phyloP scores from a whole-genome alignment of 192 early-diverging fungal species.

The Umbelopsis ramanniana region DNA sequence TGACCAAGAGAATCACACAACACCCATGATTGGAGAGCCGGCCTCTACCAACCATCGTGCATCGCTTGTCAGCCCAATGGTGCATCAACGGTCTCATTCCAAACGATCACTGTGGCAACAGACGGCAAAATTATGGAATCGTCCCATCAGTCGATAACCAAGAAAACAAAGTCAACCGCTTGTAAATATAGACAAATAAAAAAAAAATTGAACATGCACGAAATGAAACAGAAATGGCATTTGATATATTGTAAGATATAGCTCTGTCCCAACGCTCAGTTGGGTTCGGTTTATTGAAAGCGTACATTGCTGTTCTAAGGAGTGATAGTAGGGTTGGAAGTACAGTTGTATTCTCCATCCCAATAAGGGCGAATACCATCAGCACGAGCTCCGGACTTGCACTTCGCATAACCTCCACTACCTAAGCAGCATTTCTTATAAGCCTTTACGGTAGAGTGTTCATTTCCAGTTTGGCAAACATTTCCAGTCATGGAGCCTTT shows the following conservation, averaged over 20 bases:
- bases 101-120: neutral
- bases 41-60: constrained; percentile 13
- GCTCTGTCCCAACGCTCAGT: neutral
- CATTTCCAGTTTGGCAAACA: no score
- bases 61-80: neutral
- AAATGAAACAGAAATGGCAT: no score
- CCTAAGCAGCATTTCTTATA: constrained; percentile 28
- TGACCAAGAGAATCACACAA: neutral
- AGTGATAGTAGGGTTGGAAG: neutral
- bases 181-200: neutral
- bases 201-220: neutral
- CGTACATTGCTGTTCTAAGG: neutral
- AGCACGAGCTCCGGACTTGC: constrained; percentile 33
- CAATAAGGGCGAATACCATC: neutral
- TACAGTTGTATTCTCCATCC: neutral
- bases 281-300: neutral
- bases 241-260: no score
- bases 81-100: neutral
- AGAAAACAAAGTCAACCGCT: neutral
- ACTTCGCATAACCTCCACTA: constrained; percentile 31
- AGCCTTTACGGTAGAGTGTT: neutral
- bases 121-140: neutral
- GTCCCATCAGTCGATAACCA: neutral
- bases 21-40: neutral
- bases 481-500: constrained; percentile 14